These are phyloP conservation scores for Fragaria ananassa DNA, from an alignment of 306 rosid species.

Conservation along the genomic window DNA sequence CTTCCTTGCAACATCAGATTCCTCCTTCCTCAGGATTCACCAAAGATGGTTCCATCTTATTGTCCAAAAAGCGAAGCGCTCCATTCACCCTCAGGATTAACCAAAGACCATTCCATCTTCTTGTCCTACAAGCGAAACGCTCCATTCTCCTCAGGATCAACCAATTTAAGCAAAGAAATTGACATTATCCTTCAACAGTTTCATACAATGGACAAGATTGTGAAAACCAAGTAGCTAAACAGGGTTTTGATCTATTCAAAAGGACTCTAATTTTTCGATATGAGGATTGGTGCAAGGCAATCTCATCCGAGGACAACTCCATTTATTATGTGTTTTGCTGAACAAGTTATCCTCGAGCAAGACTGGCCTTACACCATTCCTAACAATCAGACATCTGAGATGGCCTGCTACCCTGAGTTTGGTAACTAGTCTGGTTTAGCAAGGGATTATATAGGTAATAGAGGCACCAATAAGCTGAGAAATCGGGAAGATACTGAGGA, in stretches of 20 bases:
- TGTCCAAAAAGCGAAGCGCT: slow-evolving; percentile 9
- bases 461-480: background rate
- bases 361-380: slow-evolving; percentile 2
- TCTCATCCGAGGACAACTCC: background rate
- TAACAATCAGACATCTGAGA: background rate
- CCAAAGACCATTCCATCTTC: slow-evolving; percentile 26
- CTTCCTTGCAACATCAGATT: slow-evolving; percentile 23
- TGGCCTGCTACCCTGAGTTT: background rate
- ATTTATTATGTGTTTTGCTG: background rate
- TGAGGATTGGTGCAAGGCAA: background rate
- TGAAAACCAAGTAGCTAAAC: background rate
- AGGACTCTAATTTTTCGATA: too few species aligned
- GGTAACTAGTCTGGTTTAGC: background rate
- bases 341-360: background rate
- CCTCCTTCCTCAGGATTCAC: slow-evolving; percentile 14
- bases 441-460: background rate
- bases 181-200: too few species aligned
- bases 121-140: slow-evolving; percentile 12
- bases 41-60: slow-evolving; percentile 17
- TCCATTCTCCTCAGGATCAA: slow-evolving; percentile 30
- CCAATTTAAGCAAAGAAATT: slow-evolving; percentile 10
- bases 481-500: background rate
- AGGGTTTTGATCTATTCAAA: background rate
- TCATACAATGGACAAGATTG: too few species aligned
- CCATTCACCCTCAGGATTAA: slow-evolving; percentile 33